Evolutionary conservation across 306 rosid species (phyloP).

Genomic region (Mucuna pruriens): DNA sequence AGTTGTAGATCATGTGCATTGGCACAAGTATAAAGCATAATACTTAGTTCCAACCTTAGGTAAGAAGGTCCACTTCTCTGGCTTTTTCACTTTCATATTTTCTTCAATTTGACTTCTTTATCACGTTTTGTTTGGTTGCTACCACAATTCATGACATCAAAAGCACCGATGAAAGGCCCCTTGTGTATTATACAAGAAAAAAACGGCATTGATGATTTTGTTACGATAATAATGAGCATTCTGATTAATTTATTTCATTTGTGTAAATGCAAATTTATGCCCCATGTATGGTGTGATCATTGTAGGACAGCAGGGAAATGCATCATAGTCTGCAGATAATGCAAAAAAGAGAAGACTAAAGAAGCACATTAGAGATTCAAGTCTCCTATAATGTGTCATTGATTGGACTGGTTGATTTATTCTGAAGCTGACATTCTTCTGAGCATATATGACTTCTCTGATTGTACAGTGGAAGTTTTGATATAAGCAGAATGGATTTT

Average conservation of each 20-base stretch:
- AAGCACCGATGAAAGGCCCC: not conserved
- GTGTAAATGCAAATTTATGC: conserved; percentile 30
- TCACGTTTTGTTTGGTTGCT: not conserved
- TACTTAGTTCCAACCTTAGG: not conserved
- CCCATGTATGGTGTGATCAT: not conserved
- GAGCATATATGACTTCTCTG: conserved; percentile 24
- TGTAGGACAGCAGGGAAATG: conserved; percentile 40
- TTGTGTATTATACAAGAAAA: not conserved
- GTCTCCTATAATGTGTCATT: conserved; percentile 11
- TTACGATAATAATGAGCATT: not conserved
- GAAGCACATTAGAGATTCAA: conserved; percentile 31
- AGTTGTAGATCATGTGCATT: conserved; percentile 9
- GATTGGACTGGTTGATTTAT: conserved; percentile 1
- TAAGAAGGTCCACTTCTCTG: conserved; percentile 7
- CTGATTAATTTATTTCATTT: not conserved
- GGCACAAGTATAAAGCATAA: not conserved
- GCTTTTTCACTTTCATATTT: not conserved
- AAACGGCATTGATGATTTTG: not conserved
- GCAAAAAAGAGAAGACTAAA: conserved; percentile 1
- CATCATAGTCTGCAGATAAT: not conserved
- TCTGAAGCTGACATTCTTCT: conserved; percentile 23
- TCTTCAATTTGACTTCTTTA: not conserved
- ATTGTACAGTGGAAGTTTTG: conserved; percentile 30
- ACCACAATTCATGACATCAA: not conserved
- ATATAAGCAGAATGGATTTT: conserved; percentile 53